Evolutionary conservation across 179 eudicot genomes (phyloP), one percentile per base, ranked within the genome.

Genomic region (Nepenthes alata): DNA sequence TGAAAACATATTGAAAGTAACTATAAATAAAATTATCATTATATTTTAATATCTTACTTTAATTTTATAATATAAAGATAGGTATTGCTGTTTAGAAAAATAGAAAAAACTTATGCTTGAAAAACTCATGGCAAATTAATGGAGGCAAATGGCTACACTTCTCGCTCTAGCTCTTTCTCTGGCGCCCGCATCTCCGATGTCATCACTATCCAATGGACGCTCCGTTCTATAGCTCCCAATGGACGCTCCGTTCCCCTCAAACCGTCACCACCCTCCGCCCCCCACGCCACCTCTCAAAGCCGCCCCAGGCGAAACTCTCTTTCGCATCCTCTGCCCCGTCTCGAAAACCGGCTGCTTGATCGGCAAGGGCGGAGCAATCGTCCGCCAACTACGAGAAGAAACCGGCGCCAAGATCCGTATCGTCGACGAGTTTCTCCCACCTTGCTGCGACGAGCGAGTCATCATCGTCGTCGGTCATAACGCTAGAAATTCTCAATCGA

Each of bases 241-340:
- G 61, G 61, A 58, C 61, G 47, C 34, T 12, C 14, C 11, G 3
- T 52, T 52, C 13, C 61, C 47, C 36, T 15, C 14, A 13, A 38
- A 58, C 48, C 75, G 75, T 47, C 61, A 58, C 61, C 61, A 37
- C 15, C 58, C 58, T 69, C 60, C 70, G 1, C 76, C 68, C 2
- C 64, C 62, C 0, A 71, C 62, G 0, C 70, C 71, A 14, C 80
- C 76, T 6, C 66, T 61, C 45, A 51, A 37, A 60, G 65, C 67
- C 59, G 64, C 75, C 12, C 12, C 78, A 14, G 78, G 81, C 37
- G 75, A 79, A 57, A 70, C 67, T 48, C 63, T 71, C 47, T 83
- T 87, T 73, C 78, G 95, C 36, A 74, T 90, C 69, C 82, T 90
- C 56, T 87, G 97, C 67, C 91, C 83, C 34, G 69, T 75, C 2